phyloP scores from a whole-genome alignment of 257 asterid species.

The Petunia secreta region DNA sequence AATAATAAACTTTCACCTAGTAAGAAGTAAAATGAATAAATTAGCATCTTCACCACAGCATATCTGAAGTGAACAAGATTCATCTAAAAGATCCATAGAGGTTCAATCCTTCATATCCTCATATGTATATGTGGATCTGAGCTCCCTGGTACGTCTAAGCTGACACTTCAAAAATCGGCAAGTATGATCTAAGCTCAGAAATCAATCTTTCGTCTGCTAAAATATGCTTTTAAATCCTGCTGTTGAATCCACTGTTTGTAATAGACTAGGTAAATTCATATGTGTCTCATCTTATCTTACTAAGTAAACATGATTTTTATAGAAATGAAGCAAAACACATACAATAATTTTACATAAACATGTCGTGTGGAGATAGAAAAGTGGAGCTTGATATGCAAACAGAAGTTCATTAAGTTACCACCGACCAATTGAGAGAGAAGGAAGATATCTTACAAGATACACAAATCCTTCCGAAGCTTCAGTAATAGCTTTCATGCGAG shows the following conservation, averaged over 20 bases:
- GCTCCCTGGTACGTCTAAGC: neutral
- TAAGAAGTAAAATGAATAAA: neutral
- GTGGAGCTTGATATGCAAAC: neutral
- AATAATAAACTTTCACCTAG: slow-evolving; percentile 23
- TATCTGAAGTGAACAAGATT: slow-evolving; percentile 12
- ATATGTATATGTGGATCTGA: neutral
- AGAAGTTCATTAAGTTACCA: neutral
- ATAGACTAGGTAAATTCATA: neutral
- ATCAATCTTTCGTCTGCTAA: slow-evolving; percentile 4
- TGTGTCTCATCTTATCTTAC: neutral
- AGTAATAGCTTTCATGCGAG: slow-evolving; percentile 75
- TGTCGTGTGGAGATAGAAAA: neutral
- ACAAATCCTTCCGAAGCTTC: slow-evolving; percentile 87
- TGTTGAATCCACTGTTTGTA: neutral
- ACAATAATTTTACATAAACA: neutral
- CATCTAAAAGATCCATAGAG: neutral
- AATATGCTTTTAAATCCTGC: neutral
- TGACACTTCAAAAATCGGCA: neutral
- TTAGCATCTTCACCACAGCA: neutral
- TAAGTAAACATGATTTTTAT: neutral
- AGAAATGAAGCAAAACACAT: neutral
- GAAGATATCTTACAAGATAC: slow-evolving; percentile 69
- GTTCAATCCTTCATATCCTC: slow-evolving; percentile 6
- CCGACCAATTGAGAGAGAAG: neutral
- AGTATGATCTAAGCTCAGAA: neutral